A percentile compares a stretch with the other conserved stretches of the same genome.
These are phyloP conservation scores for Daldinia childiae DNA, from an alignment of 495 filamentous ascomycete species.

Conservation along the genomic window DNA sequence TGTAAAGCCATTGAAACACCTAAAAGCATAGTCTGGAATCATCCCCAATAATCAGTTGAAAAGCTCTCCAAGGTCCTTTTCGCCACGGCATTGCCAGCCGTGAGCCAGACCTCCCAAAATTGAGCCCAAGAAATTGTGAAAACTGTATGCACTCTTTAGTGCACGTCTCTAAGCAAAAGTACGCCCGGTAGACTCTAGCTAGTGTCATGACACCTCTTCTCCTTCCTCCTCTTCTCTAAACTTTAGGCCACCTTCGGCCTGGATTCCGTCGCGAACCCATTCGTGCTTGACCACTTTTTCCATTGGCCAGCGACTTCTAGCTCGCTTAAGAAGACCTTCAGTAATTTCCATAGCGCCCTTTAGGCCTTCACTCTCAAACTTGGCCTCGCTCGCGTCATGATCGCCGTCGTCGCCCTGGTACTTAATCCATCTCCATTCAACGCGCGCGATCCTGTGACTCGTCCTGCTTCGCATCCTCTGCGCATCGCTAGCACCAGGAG, in stretches of 20 bases:
- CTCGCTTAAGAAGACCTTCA: slow-evolving; percentile 82
- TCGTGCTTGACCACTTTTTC: slow-evolving; percentile 73
- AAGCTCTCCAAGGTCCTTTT: slow-evolving; percentile 8
- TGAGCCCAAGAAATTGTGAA: slow-evolving; percentile 19
- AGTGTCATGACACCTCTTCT: slow-evolving; percentile 56
- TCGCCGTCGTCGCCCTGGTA: slow-evolving; percentile 77
- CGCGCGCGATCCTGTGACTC: slow-evolving; percentile 90
- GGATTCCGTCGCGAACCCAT: slow-evolving; percentile 81
- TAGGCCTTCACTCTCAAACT: slow-evolving; percentile 67
- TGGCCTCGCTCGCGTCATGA: slow-evolving; percentile 57
- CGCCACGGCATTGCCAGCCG: neutral
- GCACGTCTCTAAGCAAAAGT: slow-evolving; percentile 6
- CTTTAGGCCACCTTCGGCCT: slow-evolving; percentile 74
- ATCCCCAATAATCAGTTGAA: slow-evolving; percentile 24
- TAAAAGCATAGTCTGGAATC: slow-evolving; percentile 33
- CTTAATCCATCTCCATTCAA: slow-evolving; percentile 93
- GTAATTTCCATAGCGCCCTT: slow-evolving; percentile 81
- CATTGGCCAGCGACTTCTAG: slow-evolving; percentile 75
- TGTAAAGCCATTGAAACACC: slow-evolving; percentile 23
- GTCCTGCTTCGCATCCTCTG: slow-evolving; percentile 78
- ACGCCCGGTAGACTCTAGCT: slow-evolving; percentile 2
- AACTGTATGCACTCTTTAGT: slow-evolving; percentile 1
- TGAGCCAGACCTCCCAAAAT: slow-evolving; percentile 6
- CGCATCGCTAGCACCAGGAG: slow-evolving; percentile 75
- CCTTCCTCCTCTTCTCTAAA: slow-evolving; percentile 72